Base-by-base conservation (phyloP, 2,329 filamentous ascomycete species). In the Penicillium italicum region DNA sequence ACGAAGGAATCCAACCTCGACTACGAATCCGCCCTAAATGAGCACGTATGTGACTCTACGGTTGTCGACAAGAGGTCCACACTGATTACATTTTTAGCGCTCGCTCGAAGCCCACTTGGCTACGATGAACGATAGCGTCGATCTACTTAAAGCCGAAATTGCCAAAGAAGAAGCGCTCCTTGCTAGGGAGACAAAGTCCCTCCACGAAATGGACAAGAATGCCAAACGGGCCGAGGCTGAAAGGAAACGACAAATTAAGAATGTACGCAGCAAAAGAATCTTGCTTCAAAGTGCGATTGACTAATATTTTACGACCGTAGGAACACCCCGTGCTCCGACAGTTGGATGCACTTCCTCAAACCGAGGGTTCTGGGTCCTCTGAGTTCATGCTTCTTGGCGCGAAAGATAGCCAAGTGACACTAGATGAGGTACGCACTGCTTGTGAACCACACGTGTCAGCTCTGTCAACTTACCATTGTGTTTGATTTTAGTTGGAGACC, bases 151-250 rank as follows among this genome's bases (percentile, higher is more conserved):
- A 30, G 66, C 71, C 4, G 74, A 77, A 50, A 74, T 78, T 56
- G 69, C 69, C 8, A 72, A 72, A 47, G 76, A 79, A 57, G 73
- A 78, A 55, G 66, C 69, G 2, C 64, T 75, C 14, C 68, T 78
- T n/a, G 71, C 69, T 14, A 66, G 66, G 9, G 76, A 79, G 57
- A 73, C 61, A 30, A 71, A 68, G 45, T 68, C 74, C 33, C 62
- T 78, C 12, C 70, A 74, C 34, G 71, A 74, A 42, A 70, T 79
- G 64, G 72, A 77, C 49, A 75, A 69, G 50, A 77, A 77, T 50
- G 71, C 75, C 20, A 77, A 74, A 57, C 65, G 70, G 36, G 72
- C 70, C 4, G 71, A 74, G 55, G 55, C 64, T 18, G 70, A 77
- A 53, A 69, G 71, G 36, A 74, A 74, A 61, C 68, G 72, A 53